These are phyloP conservation scores for Phytopythium montanum DNA, from an alignment of 352 stramenopile genomes.

Conservation along the genomic window DNA sequence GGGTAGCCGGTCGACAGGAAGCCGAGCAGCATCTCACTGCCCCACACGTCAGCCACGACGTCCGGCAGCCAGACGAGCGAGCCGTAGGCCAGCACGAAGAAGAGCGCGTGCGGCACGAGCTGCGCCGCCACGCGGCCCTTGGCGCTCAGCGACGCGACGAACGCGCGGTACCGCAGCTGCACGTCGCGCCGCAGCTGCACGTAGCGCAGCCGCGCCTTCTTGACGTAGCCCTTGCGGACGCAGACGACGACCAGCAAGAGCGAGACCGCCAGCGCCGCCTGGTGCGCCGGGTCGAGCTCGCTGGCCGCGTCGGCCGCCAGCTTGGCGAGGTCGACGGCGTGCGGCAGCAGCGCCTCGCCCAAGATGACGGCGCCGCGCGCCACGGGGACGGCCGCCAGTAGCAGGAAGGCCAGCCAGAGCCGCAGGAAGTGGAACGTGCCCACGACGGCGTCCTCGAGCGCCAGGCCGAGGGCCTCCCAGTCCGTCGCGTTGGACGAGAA, in stretches of 20 bases:
- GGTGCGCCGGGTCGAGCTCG: conserved; percentile 58
- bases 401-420: conserved; percentile 55
- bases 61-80: conserved; percentile 51
- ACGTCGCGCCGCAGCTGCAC: conserved; percentile 38
- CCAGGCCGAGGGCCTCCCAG: conserved; percentile 56
- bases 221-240: conserved; percentile 66
- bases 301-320: conserved; percentile 37
- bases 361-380: conserved; percentile 33
- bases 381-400: conserved; percentile 43
- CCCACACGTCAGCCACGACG: conserved; percentile 41
- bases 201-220: conserved; percentile 48
- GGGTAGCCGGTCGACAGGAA: conserved; percentile 67
- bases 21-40: conserved; percentile 51
- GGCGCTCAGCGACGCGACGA: conserved; percentile 61
- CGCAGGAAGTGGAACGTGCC: conserved; percentile 58
- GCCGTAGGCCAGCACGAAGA: conserved; percentile 56
- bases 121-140: conserved; percentile 62
- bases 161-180: conserved; percentile 63
- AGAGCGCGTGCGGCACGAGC: conserved; percentile 63
- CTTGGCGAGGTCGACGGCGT: conserved; percentile 40
- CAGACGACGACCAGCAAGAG: conserved; percentile 37
- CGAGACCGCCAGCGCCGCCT: conserved; percentile 31
- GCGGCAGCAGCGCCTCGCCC: conserved; percentile 57
- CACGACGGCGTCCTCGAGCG: conserved; percentile 47
- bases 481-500: conserved; percentile 45